Evolutionary conservation across 2,329 filamentous ascomycete genomes (phyloP).

Genomic region (Ophiostoma triangulosporum): DNA sequence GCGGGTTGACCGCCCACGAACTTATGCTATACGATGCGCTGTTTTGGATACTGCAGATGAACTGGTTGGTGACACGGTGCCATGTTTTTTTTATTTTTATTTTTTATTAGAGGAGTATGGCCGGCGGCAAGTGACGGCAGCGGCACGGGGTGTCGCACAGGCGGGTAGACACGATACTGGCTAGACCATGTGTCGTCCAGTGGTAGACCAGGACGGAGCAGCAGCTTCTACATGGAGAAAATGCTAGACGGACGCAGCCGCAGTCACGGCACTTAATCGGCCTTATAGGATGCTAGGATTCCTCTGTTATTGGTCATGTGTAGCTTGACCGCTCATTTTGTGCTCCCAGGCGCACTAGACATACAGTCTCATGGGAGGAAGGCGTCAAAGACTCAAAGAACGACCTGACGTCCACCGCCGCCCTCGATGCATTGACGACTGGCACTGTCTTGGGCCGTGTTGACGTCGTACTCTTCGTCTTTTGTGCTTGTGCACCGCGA

Average conservation of each 20-base stretch:
- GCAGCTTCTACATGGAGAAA: too few relatives aligned
- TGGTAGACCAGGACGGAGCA: too few relatives aligned
- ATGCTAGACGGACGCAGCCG: too few relatives aligned
- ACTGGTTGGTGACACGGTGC: neutral
- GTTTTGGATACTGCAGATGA: neutral
- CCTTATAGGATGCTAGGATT: too few relatives aligned
- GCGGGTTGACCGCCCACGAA: neutral
- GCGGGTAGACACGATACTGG: neutral
- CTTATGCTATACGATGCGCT: neutral
- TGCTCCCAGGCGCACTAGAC: neutral
- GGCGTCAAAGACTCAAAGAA: too few relatives aligned
- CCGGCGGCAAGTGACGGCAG: neutral
- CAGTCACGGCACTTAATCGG: too few relatives aligned
- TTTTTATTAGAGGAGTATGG: neutral
- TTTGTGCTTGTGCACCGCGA: neutral
- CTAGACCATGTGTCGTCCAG: too few relatives aligned
- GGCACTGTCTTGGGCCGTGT: neutral
- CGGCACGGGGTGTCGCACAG: neutral
- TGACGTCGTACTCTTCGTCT: neutral
- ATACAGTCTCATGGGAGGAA: neutral
- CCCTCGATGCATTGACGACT: neutral
- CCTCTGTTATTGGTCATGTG: neutral
- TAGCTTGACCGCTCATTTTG: neutral
- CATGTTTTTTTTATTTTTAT: neutral
- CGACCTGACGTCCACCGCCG: neutral